Evolutionary conservation across 2,329 filamentous ascomycete species (phyloP).

Genomic region (Eutypella sp.): DNA sequence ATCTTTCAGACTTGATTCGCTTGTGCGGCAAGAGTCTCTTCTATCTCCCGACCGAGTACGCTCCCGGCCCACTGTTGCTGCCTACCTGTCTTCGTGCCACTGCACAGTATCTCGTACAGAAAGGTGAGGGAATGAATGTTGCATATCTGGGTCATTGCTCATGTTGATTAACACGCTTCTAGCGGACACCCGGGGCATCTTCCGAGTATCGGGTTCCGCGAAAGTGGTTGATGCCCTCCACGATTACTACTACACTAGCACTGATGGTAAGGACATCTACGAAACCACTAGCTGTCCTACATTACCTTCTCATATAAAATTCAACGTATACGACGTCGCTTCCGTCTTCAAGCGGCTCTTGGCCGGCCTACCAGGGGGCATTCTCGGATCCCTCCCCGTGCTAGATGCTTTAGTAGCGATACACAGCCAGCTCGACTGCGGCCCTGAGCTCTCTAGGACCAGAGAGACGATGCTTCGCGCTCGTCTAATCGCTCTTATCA

Average conservation of each 20-base stretch:
- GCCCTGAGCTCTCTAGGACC: conserved; percentile 46
- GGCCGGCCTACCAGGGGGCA: conserved; percentile 57
- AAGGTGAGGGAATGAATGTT: conserved; percentile 38
- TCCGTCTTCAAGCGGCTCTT: conserved; percentile 64
- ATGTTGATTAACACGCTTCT: conserved; percentile 7
- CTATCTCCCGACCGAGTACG: conserved; percentile 55
- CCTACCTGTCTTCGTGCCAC: conserved; percentile 64
- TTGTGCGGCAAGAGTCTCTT: conserved; percentile 59
- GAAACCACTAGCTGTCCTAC: conserved; percentile 55
- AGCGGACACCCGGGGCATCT: conserved; percentile 52
- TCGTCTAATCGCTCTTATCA: conserved; percentile 59
- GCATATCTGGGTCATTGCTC: background rate
- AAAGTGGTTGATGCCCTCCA: conserved; percentile 54
- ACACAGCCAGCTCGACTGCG: conserved; percentile 48
- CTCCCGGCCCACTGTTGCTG: conserved; percentile 51
- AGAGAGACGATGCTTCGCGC: conserved; percentile 55
- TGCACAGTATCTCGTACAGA: conserved; percentile 57
- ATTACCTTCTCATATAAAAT: conserved; percentile 55
- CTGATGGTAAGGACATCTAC: conserved; percentile 45
- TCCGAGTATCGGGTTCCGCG: conserved; percentile 57
- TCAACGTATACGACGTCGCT: conserved; percentile 59
- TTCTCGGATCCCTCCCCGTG: conserved; percentile 56
- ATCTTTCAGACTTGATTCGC: conserved; percentile 55
- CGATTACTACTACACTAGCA: conserved; percentile 56
- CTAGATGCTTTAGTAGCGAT: conserved; percentile 61